Base-by-base conservation (phyloP, 176 grass and related monocot genomes). In the Musa troglodytarum region DNA sequence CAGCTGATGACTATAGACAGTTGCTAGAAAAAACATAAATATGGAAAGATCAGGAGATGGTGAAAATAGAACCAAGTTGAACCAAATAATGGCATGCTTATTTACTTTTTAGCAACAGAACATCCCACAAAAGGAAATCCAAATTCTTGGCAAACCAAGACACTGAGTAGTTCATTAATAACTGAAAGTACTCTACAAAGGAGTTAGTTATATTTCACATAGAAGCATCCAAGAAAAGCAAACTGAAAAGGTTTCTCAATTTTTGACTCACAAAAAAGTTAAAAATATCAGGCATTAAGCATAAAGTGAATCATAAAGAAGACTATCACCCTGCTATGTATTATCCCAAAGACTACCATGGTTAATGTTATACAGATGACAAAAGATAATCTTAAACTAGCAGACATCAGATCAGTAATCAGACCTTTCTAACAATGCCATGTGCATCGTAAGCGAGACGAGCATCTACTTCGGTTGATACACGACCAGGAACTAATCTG, bases 391-490 rank as follows among this genome's bases (percentile, higher is more conserved):
- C 56, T 74, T 59, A 17, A 59, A 16, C 14, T 6, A 59, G 56
- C 56, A 59, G n/a, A 59, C 16, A 20, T 59, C n/a, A 68, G 56
- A 10, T 72, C 79, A 55, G 74, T 62, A 12, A 11, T 2, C 62
- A 71, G 87, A 96, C 89, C 83, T 83, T 92, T n/a, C 92, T 89
- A 84, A 96, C 87, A 49, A 96, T 92, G 56, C 84, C 77, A 61
- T 92, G 84, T 14, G 92, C 89, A 77, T 96, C 87, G 75, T 92
- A 96, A 53, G 87, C 85, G 74, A 90, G 81, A 19, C 83, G 85
- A 77, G 89, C 85, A 83, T 92, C 92, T 73, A 96, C 81, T 84
- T 96, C 92, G 2, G 92, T 96, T 0, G 92, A 96, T 20, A 96
- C 92, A 1, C 89, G 85, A 34, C 92, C 89, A 80, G 92, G 89